Percentiles rank a stretch among this genome's conserved stretches.
phyloP scores from a whole-genome alignment of 164 flowering plant genomes.

The Nelumbo lutea region DNA sequence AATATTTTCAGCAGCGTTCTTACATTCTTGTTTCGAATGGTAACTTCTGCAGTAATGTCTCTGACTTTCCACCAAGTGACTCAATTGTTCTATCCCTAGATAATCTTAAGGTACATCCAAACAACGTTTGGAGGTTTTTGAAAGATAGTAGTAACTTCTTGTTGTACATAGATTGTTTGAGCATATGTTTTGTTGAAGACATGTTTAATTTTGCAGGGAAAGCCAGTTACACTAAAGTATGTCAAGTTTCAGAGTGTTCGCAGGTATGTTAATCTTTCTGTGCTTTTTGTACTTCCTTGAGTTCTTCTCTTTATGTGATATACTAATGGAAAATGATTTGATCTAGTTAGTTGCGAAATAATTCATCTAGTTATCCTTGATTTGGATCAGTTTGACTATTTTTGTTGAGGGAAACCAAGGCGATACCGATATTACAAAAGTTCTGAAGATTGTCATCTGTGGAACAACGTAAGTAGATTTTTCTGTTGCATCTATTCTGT shows the following conservation, averaged over 20 bases:
- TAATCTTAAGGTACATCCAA: constrained; percentile 49
- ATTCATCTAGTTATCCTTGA: constrained; percentile 1
- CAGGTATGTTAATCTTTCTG: constrained; percentile 44
- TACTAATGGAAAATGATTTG: too few relatives aligned
- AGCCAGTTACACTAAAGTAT: constrained; percentile 68
- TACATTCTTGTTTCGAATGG: constrained; percentile 2
- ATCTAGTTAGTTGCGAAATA: background rate
- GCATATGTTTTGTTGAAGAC: background rate
- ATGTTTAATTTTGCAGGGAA: constrained; percentile 47
- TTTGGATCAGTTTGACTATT: constrained; percentile 71
- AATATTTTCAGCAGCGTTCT: constrained; percentile 5
- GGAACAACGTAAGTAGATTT: constrained; percentile 77
- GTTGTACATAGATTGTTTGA: background rate
- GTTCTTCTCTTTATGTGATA: background rate
- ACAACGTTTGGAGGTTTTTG: background rate
- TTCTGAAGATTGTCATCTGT: constrained; percentile 72
- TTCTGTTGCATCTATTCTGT: background rate
- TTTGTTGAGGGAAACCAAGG: constrained; percentile 93
- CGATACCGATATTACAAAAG: constrained; percentile 66
- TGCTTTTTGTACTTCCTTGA: background rate
- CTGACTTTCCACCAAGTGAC: constrained; percentile 90
- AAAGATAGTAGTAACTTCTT: background rate
- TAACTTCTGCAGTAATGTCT: constrained; percentile 70
- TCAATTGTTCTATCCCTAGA: constrained; percentile 54
- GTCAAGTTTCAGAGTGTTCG: constrained; percentile 98